A percentile compares a stretch with the other conserved stretches of the same genome.
phyloP scores from a whole-genome alignment of 495 filamentous ascomycete species.

The Penicillium atrosanguineum region DNA sequence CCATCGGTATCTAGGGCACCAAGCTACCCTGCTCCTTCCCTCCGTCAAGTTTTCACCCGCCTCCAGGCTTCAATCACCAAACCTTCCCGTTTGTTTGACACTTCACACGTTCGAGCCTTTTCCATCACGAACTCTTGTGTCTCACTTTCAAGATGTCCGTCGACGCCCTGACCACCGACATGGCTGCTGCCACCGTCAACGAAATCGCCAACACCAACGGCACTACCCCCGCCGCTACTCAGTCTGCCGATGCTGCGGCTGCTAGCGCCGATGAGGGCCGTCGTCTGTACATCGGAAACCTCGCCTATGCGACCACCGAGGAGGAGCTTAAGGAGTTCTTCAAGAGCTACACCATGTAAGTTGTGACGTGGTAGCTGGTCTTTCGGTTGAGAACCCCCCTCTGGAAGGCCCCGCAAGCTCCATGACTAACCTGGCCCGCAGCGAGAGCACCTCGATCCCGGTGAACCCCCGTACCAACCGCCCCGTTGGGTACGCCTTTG shows the following conservation, averaged over 20 bases:
- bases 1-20: conserved; percentile 73
- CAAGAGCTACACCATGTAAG: conserved; percentile 96
- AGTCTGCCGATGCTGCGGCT: conserved; percentile 80
- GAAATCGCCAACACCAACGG: conserved; percentile 72
- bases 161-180: conserved; percentile 50
- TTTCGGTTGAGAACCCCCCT: neutral
- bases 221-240: conserved; percentile 65
- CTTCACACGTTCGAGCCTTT: conserved; percentile 25
- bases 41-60: conserved; percentile 44
- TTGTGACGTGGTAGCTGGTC: conserved; percentile 22
- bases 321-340: conserved; percentile 99
- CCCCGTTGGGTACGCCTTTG: conserved; percentile 98
- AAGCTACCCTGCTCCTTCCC: conserved; percentile 75
- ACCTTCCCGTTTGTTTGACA: conserved; percentile 44
- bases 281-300: conserved; percentile 99
- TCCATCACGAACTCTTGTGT: conserved; percentile 31
- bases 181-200: conserved; percentile 43
- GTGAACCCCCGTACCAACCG: conserved; percentile 98
- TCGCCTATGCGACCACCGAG: conserved; percentile 99
- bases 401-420: conserved; percentile 1
- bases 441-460: conserved; percentile 96
- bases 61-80: conserved; percentile 25
- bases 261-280: conserved; percentile 97
- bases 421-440: conserved; percentile 36
- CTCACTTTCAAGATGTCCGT: conserved; percentile 55